Base-by-base conservation (phyloP, 441 rosid species). In the Pelargonium fulgidum region DNA sequence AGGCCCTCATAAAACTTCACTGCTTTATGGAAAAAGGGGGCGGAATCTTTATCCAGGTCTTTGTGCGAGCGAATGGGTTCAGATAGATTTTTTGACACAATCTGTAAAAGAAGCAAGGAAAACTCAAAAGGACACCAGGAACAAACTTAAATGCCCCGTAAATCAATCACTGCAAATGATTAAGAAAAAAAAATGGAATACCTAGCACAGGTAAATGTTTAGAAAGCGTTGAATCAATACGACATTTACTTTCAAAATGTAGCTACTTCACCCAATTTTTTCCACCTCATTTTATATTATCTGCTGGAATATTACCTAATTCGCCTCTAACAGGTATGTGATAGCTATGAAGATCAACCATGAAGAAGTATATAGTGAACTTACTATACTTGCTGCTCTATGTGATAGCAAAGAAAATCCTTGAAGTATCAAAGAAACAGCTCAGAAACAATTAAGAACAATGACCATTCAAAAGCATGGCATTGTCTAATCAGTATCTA, bases 11-110 rank as follows among this genome's bases (percentile, higher is more conserved):
- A 89, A 77, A 91, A 88, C 73, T 85, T 89, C 1, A 89, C 87
- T 42, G 98, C 96, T 83, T 86, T 83, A 68, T 87, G 85, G 77
- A 82, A 87, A 80, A 76, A 68, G 3, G 82, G 83, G 75, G 89
- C 97, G 73, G 96, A 88, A 81, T 91, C 97, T 76, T 88, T 91
- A 72, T 85, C 91, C 69, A 91, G 81, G 74, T 91, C 97, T 78
- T 89, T 93, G 84, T 91, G 98, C 3, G 97, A 93, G 61, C 96
- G 95, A 78, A 93, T 87, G 47, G 98, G 95, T 58, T 91, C 96
- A 3, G 93, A 91, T 42, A 93, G 87, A 71, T 75, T 86, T 84
- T 80, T 84, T 1, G 92, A 85, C 44, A 89, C 98, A 75, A 91
- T 93, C 97, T 91, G 78, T 26, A 73, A 48, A 52, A 14, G 11